Evolutionary conservation across 1,139 yeast genomes (phyloP), one percentile per base, ranked within the genome.

Genomic region (Yamadazyma atmosphaerica): DNA sequence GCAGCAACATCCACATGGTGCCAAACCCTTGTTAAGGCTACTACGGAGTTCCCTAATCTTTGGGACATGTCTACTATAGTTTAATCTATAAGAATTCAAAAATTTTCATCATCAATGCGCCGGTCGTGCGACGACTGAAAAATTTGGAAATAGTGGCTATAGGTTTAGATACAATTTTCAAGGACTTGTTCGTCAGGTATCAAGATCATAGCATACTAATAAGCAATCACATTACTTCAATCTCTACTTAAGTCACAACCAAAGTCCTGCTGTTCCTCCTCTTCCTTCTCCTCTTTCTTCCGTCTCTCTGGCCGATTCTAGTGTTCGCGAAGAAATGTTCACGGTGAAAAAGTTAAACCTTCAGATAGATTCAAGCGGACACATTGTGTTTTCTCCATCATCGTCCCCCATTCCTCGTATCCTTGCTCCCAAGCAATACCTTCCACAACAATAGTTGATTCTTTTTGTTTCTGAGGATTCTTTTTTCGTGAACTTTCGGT

Each of bases 1-100:
- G 80, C 76, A 13, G 96, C 88, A 36, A 88, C 79, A 58, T 92
- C 98, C 26, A 94, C 86, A 58, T 90, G 96, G 58, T 90, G 98
- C 99, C 99, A 92, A 33, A 85, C 76, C 50, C 96, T 76, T 33
- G 96, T 85, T 51, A 86, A 81, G 4, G 95, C 88, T 22, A 83
- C 71, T 8, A 81, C 86, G 5, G 89, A 76, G 63, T 63, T 71
- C 41, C 83, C 83, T 34, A 77, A 64, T 56, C 80, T 74, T 50
- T 74, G 80, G 24, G 83, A 77, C 83, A 77, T 77, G 28, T 17
- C n/a, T 19, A 6, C 8, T 19, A 6, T 19, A 9, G 17, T 24
- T 24, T 24, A 11, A 11, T 36, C 17, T 19, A 19, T 19, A 9
- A n/a, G 22, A 19, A 9, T 19, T 23, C 26, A 23, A 23, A 23